Evolutionary conservation across 2,329 filamentous ascomycete genomes (phyloP).

Genomic region (Huntiella abstrusa): DNA sequence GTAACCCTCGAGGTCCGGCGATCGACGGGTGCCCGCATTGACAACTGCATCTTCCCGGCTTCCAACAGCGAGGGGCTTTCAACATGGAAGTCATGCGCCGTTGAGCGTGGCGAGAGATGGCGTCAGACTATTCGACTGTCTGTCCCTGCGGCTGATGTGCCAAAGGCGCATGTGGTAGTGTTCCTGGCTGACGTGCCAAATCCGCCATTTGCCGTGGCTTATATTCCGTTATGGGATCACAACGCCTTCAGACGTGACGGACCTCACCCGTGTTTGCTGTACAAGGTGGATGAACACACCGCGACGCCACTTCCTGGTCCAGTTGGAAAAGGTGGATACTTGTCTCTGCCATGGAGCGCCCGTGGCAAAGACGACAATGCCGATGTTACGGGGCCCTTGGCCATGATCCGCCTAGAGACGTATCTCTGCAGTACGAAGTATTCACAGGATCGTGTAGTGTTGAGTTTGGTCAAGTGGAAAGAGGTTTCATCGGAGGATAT

Average conservation of each 20-base stretch:
- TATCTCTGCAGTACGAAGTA: slow-evolving; percentile 89
- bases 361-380: slow-evolving; percentile 47
- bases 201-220: slow-evolving; percentile 75
- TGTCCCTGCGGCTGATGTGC: slow-evolving; percentile 61
- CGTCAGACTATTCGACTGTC: slow-evolving; percentile 71
- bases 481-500: slow-evolving; percentile 55
- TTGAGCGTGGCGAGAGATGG: slow-evolving; percentile 67
- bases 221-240: slow-evolving; percentile 86
- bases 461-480: slow-evolving; percentile 75
- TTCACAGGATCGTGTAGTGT: slow-evolving; percentile 74
- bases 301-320: slow-evolving; percentile 43
- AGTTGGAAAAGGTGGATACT: slow-evolving; percentile 65
- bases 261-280: slow-evolving; percentile 59
- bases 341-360: slow-evolving; percentile 64
- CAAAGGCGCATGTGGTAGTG: slow-evolving; percentile 71
- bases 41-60: slow-evolving; percentile 71
- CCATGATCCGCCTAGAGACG: slow-evolving; percentile 60
- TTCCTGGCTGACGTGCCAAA: slow-evolving; percentile 72
- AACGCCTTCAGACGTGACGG: slow-evolving; percentile 82
- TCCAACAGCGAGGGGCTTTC: slow-evolving; percentile 65
- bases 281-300: slow-evolving; percentile 83
- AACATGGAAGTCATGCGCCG: slow-evolving; percentile 71
- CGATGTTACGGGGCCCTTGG: slow-evolving; percentile 62
- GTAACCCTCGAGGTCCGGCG: slow-evolving; percentile 77
- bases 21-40: slow-evolving; percentile 59